Conservation (phyloP, 371 early-diverging fungal species). For the Globomyces sp. region DNA sequence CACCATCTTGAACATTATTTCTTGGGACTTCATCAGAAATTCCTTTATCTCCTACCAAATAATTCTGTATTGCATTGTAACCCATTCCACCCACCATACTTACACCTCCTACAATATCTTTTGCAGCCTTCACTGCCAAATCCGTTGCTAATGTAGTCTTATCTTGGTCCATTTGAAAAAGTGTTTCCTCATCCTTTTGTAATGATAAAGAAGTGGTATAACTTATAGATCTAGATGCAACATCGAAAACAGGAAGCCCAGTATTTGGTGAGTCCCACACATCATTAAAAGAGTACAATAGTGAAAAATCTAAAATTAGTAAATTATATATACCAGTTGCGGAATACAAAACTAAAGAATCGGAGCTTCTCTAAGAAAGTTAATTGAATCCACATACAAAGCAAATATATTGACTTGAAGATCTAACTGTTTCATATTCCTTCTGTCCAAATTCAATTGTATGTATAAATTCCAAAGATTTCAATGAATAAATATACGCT, state of each 20-base stretch:
- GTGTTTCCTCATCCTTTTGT: constrained; percentile 1
- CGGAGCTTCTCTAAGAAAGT: not conserved
- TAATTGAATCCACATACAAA: not conserved
- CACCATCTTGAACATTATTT: constrained; percentile 2
- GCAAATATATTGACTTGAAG: not conserved
- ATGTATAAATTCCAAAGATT: constrained; percentile 2
- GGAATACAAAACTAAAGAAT: constrained; percentile 3
- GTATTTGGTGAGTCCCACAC: constrained; percentile 4
- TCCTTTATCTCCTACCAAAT: not conserved
- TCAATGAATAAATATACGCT: not conserved
- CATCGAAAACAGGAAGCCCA: constrained; percentile 8
- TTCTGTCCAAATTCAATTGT: not conserved
- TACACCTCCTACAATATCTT: constrained; percentile 42
- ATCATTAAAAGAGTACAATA: constrained; percentile 10
- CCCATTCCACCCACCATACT: constrained; percentile 38
- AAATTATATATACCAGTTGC: not conserved
- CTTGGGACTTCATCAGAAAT: not conserved
- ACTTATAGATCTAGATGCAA: constrained; percentile 7
- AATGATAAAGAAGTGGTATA: not conserved
- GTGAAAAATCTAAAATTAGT: not conserved
- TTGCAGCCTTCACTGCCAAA: constrained; percentile 41
- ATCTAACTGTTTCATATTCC: not conserved
- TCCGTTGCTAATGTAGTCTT: constrained; percentile 11
- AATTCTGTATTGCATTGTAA: constrained; percentile 29
- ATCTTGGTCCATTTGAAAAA: not conserved